A percentile compares a stretch with the other conserved stretches of the same genome.
Conservation (phyloP, 345 rosid genomes). For the Lepidium aucheri region DNA sequence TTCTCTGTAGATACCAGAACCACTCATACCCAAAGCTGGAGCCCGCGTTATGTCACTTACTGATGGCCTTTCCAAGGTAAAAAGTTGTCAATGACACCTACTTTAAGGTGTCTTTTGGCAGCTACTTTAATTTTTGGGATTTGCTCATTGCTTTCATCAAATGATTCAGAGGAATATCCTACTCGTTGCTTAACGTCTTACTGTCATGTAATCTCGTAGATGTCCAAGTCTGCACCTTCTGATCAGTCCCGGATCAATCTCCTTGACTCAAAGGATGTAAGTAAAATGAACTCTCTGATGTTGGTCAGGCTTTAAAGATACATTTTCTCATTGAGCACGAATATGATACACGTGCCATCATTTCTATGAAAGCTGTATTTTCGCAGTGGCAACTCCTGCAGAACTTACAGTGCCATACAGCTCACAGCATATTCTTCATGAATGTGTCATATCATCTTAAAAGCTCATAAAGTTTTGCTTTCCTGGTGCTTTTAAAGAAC, state of each 20-base stretch:
- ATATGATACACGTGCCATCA: neutral
- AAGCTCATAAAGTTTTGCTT: neutral
- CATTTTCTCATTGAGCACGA: neutral
- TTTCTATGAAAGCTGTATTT: neutral
- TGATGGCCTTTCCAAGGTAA: slow-evolving; percentile 87
- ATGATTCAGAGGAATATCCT: neutral
- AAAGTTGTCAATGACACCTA: neutral
- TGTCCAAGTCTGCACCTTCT: slow-evolving; percentile 93
- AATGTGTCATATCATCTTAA: neutral
- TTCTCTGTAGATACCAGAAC: slow-evolving; percentile 65
- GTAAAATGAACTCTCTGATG: slow-evolving; percentile 21
- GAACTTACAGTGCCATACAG: neutral
- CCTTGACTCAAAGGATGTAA: slow-evolving; percentile 89
- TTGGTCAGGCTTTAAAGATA: neutral
- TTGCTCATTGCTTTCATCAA: neutral
- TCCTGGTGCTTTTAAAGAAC: neutral
- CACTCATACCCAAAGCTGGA: slow-evolving; percentile 81
- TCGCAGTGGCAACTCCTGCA: neutral
- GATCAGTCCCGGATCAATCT: slow-evolving; percentile 94
- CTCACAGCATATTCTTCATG: neutral
- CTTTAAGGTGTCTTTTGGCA: neutral
- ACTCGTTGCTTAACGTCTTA: neutral
- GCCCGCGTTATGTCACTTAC: slow-evolving; percentile 90
- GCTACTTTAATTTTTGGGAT: neutral
- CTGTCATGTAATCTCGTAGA: slow-evolving; percentile 41